Percentiles rank a stretch among this genome's conserved stretches.
phyloP scores from a whole-genome alignment of 2,329 filamentous ascomycete species.

The Beauveria medogensis region DNA sequence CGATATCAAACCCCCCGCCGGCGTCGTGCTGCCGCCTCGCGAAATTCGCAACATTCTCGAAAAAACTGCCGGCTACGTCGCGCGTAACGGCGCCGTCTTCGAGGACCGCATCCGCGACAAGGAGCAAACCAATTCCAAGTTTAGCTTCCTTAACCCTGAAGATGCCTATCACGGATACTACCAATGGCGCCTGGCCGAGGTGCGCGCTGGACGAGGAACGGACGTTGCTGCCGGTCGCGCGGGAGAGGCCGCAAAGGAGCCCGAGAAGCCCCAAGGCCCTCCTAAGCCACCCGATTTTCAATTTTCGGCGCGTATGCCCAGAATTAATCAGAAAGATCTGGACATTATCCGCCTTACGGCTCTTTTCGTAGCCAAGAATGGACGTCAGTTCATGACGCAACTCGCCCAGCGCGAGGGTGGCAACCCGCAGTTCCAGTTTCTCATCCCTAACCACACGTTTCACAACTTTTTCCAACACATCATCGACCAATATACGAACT shows the following conservation, averaged over 20 bases:
- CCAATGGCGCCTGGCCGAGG: constrained; percentile 80
- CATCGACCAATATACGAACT: constrained; percentile 84
- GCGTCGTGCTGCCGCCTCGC: constrained; percentile 81
- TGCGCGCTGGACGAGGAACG: constrained; percentile 75
- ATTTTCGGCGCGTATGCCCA: constrained; percentile 94
- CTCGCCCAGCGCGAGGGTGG: constrained; percentile 80
- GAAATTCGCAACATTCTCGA: constrained; percentile 80
- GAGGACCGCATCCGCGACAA: constrained; percentile 82
- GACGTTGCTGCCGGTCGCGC: constrained; percentile 67
- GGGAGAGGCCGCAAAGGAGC: constrained; percentile 48
- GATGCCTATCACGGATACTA: constrained; percentile 89
- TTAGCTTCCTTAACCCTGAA: constrained; percentile 71
- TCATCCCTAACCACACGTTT: constrained; percentile 89
- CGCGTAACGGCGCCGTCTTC: constrained; percentile 58
- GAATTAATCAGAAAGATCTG: constrained; percentile 90
- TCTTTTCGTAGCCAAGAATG: constrained; percentile 86
- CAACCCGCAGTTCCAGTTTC: constrained; percentile 94
- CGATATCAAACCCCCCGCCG: constrained; percentile 68
- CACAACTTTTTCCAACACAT: constrained; percentile 92
- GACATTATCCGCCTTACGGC: constrained; percentile 70
- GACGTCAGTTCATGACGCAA: constrained; percentile 82
- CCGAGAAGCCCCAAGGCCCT: constrained; percentile 68
- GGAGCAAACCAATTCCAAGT: constrained; percentile 77
- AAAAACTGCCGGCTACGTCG: constrained; percentile 90
- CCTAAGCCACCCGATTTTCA: constrained; percentile 78